Evolutionary conservation across 179 eudicot genomes (phyloP).

Genomic region (Carnegiea gigantea): DNA sequence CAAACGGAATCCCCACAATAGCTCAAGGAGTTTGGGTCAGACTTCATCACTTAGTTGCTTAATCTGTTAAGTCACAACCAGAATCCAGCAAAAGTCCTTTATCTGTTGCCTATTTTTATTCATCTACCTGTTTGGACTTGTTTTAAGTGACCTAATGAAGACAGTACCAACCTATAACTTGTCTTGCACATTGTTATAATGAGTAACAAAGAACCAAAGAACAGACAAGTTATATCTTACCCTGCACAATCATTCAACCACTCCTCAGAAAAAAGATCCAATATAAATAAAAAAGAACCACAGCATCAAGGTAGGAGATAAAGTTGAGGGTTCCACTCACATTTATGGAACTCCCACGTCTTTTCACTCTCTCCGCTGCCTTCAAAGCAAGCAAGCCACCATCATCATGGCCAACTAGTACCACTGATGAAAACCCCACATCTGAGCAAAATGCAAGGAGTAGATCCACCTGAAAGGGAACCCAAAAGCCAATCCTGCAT

Average conservation of each 20-base stretch:
- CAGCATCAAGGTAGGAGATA: neutral
- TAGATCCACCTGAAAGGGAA: conserved; percentile 73
- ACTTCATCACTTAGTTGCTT: neutral
- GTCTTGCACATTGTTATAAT: neutral
- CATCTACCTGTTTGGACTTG: neutral
- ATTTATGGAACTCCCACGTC: conserved; percentile 46
- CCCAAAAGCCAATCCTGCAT: neutral
- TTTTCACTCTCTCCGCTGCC: conserved; percentile 70
- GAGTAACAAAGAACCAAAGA: neutral
- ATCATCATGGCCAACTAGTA: conserved; percentile 96
- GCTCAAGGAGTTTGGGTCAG: neutral
- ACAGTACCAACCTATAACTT: neutral
- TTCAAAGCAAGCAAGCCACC: conserved; percentile 89
- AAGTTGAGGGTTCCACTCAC: conserved; percentile 40
- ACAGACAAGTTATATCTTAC: neutral
- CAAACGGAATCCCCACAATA: neutral
- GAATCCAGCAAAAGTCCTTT: neutral
- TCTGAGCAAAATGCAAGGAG: conserved; percentile 83
- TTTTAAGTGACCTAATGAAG: neutral
- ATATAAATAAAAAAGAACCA: neutral
- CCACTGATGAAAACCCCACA: conserved; percentile 88
- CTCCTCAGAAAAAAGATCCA: neutral
- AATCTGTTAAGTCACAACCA: neutral
- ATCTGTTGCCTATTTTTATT: neutral
- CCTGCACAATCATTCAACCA: neutral